Evolutionary conservation across 73 alveolate species (phyloP).

Genomic region (Loxodes magnus): DNA sequence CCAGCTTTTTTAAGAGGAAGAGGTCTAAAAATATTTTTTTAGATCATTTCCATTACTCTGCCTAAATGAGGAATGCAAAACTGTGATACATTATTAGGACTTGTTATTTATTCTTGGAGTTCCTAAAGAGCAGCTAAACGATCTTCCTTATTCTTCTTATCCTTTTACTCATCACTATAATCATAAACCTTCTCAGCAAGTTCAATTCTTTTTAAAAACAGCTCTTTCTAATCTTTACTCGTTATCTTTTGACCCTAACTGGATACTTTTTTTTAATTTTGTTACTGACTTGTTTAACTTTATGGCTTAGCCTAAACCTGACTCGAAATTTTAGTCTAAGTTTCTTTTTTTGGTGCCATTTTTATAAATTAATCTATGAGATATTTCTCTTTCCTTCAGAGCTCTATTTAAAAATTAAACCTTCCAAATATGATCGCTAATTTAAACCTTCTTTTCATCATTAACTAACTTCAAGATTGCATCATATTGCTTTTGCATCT

Average conservation of each 20-base stretch:
- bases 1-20: slow-evolving; percentile 59
- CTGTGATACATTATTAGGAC: slow-evolving; percentile 49
- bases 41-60: slow-evolving; percentile 70
- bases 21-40: slow-evolving; percentile 81
- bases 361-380: too few relatives aligned
- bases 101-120: slow-evolving; percentile 30
- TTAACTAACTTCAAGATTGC: too few relatives aligned
- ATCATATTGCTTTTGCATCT: too few relatives aligned
- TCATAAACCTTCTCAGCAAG: slow-evolving; percentile 10
- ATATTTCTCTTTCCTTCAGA: too few relatives aligned
- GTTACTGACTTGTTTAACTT: too few relatives aligned
- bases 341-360: too few relatives aligned
- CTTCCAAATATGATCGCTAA: too few relatives aligned
- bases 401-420: too few relatives aligned
- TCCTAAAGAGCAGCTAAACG: slow-evolving; percentile 23
- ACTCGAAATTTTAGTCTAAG: too few relatives aligned
- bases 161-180: slow-evolving; percentile 34
- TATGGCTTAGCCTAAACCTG: too few relatives aligned
- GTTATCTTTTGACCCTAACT: neutral
- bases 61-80: slow-evolving; percentile 69
- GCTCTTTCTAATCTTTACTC: slow-evolving; percentile 16
- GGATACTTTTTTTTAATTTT: too few relatives aligned
- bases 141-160: slow-evolving; percentile 17
- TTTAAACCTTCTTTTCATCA: too few relatives aligned
- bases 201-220: slow-evolving; percentile 14